Base-by-base conservation (phyloP, 257 asterid species). In the Salvia splendens region DNA sequence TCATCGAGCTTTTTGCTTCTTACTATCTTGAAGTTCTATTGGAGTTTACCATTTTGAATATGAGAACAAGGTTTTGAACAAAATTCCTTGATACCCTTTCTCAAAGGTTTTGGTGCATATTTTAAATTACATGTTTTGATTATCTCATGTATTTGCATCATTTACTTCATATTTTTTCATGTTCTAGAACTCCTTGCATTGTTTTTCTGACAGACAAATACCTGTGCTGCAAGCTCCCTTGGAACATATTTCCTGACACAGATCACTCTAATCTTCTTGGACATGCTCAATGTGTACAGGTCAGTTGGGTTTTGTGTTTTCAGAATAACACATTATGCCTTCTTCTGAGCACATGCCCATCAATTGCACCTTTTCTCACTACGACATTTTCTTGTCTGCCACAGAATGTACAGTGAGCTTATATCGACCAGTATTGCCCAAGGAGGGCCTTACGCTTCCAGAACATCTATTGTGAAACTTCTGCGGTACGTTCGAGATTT, bases 221-320 rank as follows among this genome's bases (percentile, higher is more conserved):
- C 99, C 15, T 91, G 99, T 72, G 96, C 70, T 73, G 96, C 98
- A 46, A 85, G 68, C 79, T 82, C 99, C 30, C 96, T 94, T 46
- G 99, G 98, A 75, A 88, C 98, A 48, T 80, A 73, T 75, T 94
- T 91, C 83, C 73, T 91, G 73, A 75, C 99, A 14, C 99, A 94
- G 86, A 91, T 94, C 43, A 20, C 98, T 68, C 73, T 77, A 0
- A 88, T 88, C 79, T 94, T 91, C 75, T 77, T 88, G 84, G 96
- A 94, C 86, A 87, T 94, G 97, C 99, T 94, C 73, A 94, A 89
- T 83, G 96, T 94, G 70, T 94, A 94, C 85, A 94, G 89, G 99
- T 94, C 65, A 46, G 49, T 41, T 54, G 38, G 15, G 38, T 68
- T 42, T 70, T 74, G 10, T 48, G 10, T 33, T 64, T 56, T 72